Evolutionary conservation across 495 filamentous ascomycete species (phyloP), one percentile per base, ranked within the genome.

Genomic region (Clavariopsis aquatica): DNA sequence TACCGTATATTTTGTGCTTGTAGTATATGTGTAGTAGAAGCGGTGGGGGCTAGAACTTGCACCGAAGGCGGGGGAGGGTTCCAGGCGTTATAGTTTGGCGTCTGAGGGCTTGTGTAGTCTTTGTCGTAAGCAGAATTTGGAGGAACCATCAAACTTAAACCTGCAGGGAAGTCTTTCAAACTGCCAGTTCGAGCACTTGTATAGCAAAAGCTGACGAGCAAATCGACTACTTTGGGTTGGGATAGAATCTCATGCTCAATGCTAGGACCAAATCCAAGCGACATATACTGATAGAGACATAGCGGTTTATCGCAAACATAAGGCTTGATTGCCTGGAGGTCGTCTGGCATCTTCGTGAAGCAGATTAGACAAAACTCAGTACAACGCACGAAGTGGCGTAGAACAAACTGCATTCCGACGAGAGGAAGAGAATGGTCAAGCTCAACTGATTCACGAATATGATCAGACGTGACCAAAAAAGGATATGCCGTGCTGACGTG

Each of bases 281-380:
- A 81, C 84, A 96, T 89, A 77, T 95, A 96, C 70, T 98, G 93
- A 66, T 91, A 94, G 1, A 96, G 77, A 71, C 93, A 98, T 8
- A 98, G 80, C 2, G 82, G 83, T 20, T 85, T 84, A 27, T 83
- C 85, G 79, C 93, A 98, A 20, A 96, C 91, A 69, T 94, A 96
- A 0, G 93, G 93, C 62, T 92, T 93, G 46, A 98, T 78, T n/a
- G 93, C 88, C 67, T 93, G 90, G 49, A 96, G 89, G 7, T 84
- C 82, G 6, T 81, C 81, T n/a, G 83, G 72, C 29, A 90, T 80
- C 69, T 83, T 89, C 69, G 83, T 83, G 73, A 96, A 90, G 69
- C 93, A 98, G 15, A 92, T 85, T 41, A 95, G 81, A 72, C 93
- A 98, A 72, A 92, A 96, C 41, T 94, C 87, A 5, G 90, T 91